A percentile compares a stretch with the other conserved stretches of the same genome.
phyloP scores from a whole-genome alignment of 306 rosid species.

The Ziziphus jujuba region DNA sequence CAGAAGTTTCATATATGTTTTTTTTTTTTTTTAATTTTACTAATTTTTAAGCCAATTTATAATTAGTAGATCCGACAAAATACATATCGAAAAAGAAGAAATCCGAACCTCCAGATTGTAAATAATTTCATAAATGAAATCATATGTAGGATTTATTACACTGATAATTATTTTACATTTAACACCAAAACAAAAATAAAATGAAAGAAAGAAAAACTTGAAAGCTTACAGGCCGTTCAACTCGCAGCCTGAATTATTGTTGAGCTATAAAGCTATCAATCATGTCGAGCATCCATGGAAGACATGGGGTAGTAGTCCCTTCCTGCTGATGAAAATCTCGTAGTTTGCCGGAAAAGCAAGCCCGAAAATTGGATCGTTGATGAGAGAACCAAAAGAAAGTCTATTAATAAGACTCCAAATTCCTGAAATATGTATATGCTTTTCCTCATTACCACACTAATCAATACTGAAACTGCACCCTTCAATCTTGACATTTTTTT shows the following conservation, averaged over 20 bases:
- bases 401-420: constrained; percentile 31
- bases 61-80: too few species aligned
- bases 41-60: too few species aligned
- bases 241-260: neutral
- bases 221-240: neutral
- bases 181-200: too few species aligned
- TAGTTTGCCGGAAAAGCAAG: constrained; percentile 24
- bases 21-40: too few species aligned
- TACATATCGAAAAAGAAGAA: too few species aligned
- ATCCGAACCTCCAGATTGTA: too few species aligned
- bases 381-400: constrained; percentile 37
- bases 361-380: constrained; percentile 47
- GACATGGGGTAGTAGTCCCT: constrained; percentile 42
- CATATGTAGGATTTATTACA: too few species aligned
- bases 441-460: constrained; percentile 54
- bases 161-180: too few species aligned
- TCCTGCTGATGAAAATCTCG: constrained; percentile 27
- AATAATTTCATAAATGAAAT: too few species aligned
- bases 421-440: constrained; percentile 41
- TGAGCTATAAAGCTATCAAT: constrained; percentile 34
- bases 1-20: too few species aligned
- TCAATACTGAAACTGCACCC: constrained; percentile 37
- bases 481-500: constrained; percentile 35
- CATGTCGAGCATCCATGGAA: constrained; percentile 49
- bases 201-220: too few species aligned